A percentile compares a stretch with the other conserved stretches of the same genome.
Conservation (phyloP, 1,284 basidiomycete species). For the Pterulicium gracile region DNA sequence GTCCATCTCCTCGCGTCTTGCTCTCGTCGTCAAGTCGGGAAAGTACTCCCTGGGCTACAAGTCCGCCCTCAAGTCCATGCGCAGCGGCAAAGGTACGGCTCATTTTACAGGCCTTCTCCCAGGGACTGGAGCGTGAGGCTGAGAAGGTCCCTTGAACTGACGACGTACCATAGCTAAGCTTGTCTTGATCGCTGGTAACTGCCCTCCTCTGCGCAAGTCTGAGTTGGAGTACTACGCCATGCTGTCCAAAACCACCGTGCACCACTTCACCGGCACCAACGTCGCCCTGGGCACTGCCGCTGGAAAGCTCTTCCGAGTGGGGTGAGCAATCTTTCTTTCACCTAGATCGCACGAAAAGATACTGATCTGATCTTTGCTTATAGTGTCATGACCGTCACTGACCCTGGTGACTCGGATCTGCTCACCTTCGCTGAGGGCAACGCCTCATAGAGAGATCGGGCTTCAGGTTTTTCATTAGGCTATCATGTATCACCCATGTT, state of each 20-base stretch:
- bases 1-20: conserved; percentile 91
- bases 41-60: conserved; percentile 94
- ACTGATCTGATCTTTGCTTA: conserved; percentile 8
- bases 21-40: conserved; percentile 97
- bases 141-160: conserved; percentile 91
- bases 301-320: conserved; percentile 98
- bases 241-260: conserved; percentile 95
- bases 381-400: conserved; percentile 94
- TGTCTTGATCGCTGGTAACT: conserved; percentile 98
- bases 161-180: conserved; percentile 74
- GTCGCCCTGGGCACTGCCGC: conserved; percentile 98
- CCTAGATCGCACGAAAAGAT: conserved; percentile 2
- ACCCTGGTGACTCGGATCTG: conserved; percentile 96
- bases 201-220: conserved; percentile 96
- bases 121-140: conserved; percentile 93
- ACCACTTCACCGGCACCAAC: conserved; percentile 96
- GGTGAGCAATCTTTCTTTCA: conserved; percentile 40
- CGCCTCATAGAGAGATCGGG: conserved; percentile 27
- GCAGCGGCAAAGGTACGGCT: conserved; percentile 89
- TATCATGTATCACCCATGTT: neutral
- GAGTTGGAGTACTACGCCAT: conserved; percentile 99
- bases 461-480: neutral
- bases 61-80: conserved; percentile 97
- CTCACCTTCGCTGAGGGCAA: conserved; percentile 65
- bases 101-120: conserved; percentile 26